phyloP scores from a whole-genome alignment of 768 basidiomycete genomes.

The Austroboletus festivus region DNA sequence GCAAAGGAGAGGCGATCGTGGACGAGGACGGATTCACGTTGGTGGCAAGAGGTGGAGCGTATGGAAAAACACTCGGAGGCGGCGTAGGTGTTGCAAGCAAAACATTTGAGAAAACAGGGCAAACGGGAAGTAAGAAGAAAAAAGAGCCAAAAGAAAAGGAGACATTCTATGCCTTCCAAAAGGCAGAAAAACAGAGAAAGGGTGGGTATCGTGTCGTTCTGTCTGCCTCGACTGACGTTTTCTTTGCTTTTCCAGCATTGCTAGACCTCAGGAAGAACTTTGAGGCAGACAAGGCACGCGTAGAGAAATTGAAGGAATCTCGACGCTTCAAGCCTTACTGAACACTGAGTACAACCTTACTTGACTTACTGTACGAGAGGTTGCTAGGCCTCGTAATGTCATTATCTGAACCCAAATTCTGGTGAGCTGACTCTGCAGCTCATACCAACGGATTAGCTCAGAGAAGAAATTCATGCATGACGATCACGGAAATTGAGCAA shows the following conservation, averaged over 20 bases:
- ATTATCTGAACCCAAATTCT: too few species aligned
- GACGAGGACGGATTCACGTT: slow-evolving; percentile 96
- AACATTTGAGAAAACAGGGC: slow-evolving; percentile 41
- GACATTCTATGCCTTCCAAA: slow-evolving; percentile 88
- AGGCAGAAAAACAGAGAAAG: slow-evolving; percentile 82
- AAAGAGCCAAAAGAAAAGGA: slow-evolving; percentile 67
- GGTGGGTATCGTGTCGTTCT: slow-evolving; percentile 39
- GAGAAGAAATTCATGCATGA: too few species aligned
- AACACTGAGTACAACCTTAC: slow-evolving; percentile 4
- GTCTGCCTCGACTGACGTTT: neutral
- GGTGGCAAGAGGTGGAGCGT: slow-evolving; percentile 88
- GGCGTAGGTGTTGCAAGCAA: slow-evolving; percentile 67
- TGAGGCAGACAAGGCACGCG: slow-evolving; percentile 76
- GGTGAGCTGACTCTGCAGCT: too few species aligned
- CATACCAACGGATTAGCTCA: too few species aligned
- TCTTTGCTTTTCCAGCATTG: slow-evolving; percentile 38
- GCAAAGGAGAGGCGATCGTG: slow-evolving; percentile 83
- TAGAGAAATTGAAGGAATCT: slow-evolving; percentile 53
- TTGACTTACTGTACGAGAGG: neutral
- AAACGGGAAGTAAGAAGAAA: slow-evolving; percentile 41
- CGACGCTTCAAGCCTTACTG: slow-evolving; percentile 88
- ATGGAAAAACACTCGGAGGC: slow-evolving; percentile 84
- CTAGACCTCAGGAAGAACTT: slow-evolving; percentile 70
- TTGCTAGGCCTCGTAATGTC: neutral
- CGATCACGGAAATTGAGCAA: too few species aligned